Evolutionary conservation across 768 basidiomycete species (phyloP), one percentile per base, ranked within the genome.

Genomic region (Kwoniella mangroviensis): DNA sequence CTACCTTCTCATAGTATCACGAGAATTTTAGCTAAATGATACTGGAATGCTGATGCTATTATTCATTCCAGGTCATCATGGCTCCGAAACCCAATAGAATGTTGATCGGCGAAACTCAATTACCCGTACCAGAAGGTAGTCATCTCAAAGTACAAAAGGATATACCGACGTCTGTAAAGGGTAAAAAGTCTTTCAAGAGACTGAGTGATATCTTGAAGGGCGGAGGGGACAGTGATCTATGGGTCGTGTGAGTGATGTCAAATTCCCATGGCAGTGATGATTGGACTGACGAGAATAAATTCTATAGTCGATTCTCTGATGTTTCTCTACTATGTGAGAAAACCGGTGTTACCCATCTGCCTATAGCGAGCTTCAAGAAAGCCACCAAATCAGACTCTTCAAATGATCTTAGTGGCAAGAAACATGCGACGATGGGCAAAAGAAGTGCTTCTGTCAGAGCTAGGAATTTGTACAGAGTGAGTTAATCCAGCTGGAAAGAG

Each of bases 271-370:
- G n/a, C n/a, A n/a, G n/a, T n/a, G n/a, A n/a, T n/a, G n/a, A n/a
- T n/a, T n/a, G n/a, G n/a, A n/a, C n/a, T n/a, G n/a, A n/a, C n/a
- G n/a, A n/a, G n/a, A n/a, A n/a, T n/a, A n/a, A n/a, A n/a, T n/a
- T n/a, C n/a, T n/a, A n/a, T 34, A 84, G 83, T 1, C 89, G 90
- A 15, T 98, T 99, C 86, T 95, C 94, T 66, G 97, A 99, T 79
- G 96, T 99, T 56, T 90, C 94, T 5, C 84, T 99, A 45, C 88
- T 94, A 56, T 98, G 95, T 81, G 92, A 94, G 77, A 87, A 92
- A 64, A 91, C 90, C 2, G 96, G 97, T 11, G 90, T 90, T 7
- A 99, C 97, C 0, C 91, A 73, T 24, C 70, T 83, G 10, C 77
- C 82, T 0, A 75, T 69, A 51, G 75, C 64, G n/a, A 76, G 49